Conservation (phyloP, 2,329 filamentous ascomycete species). For the Aspergillus luchuensis region DNA sequence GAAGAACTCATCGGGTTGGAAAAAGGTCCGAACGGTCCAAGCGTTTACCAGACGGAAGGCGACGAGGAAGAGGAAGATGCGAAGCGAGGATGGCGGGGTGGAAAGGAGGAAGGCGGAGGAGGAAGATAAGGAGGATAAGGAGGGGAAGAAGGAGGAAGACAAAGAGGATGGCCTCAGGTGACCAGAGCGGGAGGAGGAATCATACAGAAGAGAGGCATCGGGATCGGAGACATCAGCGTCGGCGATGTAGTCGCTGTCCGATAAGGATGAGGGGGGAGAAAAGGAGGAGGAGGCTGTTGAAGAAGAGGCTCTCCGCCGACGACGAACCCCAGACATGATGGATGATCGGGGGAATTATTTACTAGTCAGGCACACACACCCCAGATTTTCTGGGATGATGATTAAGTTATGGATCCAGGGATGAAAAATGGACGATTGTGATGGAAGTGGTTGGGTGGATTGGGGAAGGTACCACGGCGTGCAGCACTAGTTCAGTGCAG, state of each 20-base stretch:
- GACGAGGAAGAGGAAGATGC: slow-evolving; percentile 51
- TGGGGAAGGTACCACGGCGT: no score
- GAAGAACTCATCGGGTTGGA: slow-evolving; percentile 98
- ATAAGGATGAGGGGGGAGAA: background rate
- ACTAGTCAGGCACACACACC: background rate
- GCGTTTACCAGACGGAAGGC: slow-evolving; percentile 78
- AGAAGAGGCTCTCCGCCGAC: slow-evolving; percentile 3
- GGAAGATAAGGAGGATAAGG: slow-evolving; percentile 4
- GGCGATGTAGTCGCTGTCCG: background rate
- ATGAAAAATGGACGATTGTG: background rate
- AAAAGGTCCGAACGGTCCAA: slow-evolving; percentile 80
- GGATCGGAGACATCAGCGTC: no score
- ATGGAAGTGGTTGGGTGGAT: background rate
- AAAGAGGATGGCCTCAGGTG: slow-evolving; percentile 3
- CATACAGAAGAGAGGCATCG: no score
- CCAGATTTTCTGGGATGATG: background rate
- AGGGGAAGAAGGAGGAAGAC: slow-evolving; percentile 5
- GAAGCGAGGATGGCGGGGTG: slow-evolving; percentile 14
- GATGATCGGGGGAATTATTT: background rate
- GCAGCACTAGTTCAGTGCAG: no score
- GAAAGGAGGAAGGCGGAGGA: slow-evolving; percentile 12
- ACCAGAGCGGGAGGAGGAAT: background rate
- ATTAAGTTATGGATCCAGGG: background rate
- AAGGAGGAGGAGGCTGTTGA: background rate
- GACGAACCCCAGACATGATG: slow-evolving; percentile 5